Evolutionary conservation across 2,329 filamentous ascomycete species (phyloP).

Genomic region (Tolypocladium pustulatum): DNA sequence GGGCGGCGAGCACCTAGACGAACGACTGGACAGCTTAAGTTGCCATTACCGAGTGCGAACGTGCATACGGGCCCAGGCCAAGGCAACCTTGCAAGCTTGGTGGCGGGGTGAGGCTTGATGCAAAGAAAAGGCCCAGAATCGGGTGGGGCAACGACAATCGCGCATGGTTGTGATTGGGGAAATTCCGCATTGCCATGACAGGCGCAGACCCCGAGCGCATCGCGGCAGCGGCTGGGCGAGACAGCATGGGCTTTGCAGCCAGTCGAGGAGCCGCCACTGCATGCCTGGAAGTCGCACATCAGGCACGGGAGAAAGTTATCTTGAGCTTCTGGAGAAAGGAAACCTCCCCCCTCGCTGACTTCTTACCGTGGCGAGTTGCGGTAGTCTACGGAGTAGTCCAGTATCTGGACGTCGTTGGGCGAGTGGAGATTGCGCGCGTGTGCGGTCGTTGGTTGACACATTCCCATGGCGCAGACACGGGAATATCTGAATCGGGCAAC

Average conservation of each 20-base stretch:
- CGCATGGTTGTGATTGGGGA: neutral
- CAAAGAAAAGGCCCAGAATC: neutral
- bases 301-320: too few relatives aligned
- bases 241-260: neutral
- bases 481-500: neutral
- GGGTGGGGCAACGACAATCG: neutral
- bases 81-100: neutral
- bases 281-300: too few relatives aligned
- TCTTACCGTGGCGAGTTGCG: neutral
- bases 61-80: neutral
- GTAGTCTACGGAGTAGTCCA: too few relatives aligned
- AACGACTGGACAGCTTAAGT: neutral
- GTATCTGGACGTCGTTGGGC: slow-evolving; percentile 2
- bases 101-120: neutral
- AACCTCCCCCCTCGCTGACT: neutral
- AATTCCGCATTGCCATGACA: neutral
- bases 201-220: neutral
- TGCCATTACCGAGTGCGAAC: neutral
- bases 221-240: neutral
- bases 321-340: neutral
- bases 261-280: neutral
- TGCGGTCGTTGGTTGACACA: neutral
- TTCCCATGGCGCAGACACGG: neutral
- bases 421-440: slow-evolving; percentile 7
- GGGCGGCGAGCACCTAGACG: neutral